Base-by-base conservation (phyloP, 225 moss, liverwort and hornwort genomes). In the Takakia lepidozioides region DNA sequence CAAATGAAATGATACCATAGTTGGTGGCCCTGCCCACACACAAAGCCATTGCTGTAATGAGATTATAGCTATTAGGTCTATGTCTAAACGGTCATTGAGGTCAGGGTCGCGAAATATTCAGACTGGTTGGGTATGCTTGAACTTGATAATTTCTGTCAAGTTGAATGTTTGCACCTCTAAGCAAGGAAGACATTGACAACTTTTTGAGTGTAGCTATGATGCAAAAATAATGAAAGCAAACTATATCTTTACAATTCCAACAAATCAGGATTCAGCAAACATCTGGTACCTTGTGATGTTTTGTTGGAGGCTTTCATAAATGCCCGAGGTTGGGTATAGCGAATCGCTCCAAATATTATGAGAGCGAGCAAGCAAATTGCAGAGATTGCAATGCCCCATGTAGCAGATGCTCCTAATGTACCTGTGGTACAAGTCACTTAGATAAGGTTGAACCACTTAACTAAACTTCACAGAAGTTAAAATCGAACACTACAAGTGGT, bases 371-470 rank as follows among this genome's bases (percentile, higher is more conserved):
- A 62, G 62, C 76, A 84, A 18, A 84, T 72, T 29, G 86, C 82
- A 13, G 89, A 81, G 11, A 86, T 72, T 20, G 93, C 86, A 8
- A 95, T 89, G 7, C 82, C 82, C 93, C 90, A 95, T 22, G 89
- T 82, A 35, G 84, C 84, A 25, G 79, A 76, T 23, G 79, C 74
- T 46, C 84, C 81, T 27, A 90, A 60, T 16, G 64, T 58, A 40
- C 77, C 70, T 79, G 51, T 11, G 11, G 53, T 8, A 20, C 53
- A 36, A 19, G 16, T 29, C 20, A 1, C 14, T 15, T 17, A n/a
- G n/a, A n/a, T n/a, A n/a, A n/a, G n/a, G n/a, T n/a, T n/a, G n/a
- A n/a, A n/a, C 10, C 3, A 9, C 19, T 8, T 2, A 5, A 54
- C 14, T 5, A 14, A 17, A 15, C 3, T 19, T 11, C n/a, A n/a